Evolutionary conservation across 305 asterid species (phyloP).

Genomic region (Euphrasia arctica): DNA sequence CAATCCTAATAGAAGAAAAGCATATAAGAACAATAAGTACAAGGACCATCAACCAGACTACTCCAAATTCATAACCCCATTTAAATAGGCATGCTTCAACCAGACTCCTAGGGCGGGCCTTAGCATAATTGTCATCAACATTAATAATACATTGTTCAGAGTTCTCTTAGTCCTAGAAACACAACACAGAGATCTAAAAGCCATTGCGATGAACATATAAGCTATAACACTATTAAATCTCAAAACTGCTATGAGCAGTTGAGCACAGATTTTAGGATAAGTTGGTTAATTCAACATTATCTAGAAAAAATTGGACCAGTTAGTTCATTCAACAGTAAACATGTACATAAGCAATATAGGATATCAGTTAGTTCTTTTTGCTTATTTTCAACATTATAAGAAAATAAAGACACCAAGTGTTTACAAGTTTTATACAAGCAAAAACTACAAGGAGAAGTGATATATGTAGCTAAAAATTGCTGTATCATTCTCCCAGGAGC

Average conservation of each 20-base stretch:
- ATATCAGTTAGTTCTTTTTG: conserved; percentile 14
- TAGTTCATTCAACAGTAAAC: not conserved
- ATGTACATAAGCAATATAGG: not conserved
- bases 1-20: conserved; percentile 67
- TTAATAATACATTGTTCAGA: conserved; percentile 2
- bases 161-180: conserved; percentile 5
- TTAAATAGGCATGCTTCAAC: conserved; percentile 18
- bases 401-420: not conserved
- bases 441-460: conserved; percentile 5
- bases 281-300: not conserved
- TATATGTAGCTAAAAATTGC: conserved; percentile 34
- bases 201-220: not conserved
- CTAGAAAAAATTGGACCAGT: not conserved
- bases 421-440: conserved; percentile 12
- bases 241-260: not conserved
- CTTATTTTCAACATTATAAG: conserved; percentile 18
- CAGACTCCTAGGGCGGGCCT: conserved; percentile 7
- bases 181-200: conserved; percentile 14
- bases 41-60: conserved; percentile 14
- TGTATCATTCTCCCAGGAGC: conserved; percentile 78
- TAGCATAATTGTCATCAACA: conserved; percentile 20
- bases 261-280: too few species aligned
- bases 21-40: conserved; percentile 24
- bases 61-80: conserved; percentile 7
- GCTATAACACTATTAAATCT: not conserved